A percentile compares a stretch with the other conserved stretches of the same genome.
Evolutionary conservation across 176 grass and related monocot species (phyloP).

Genomic region (Carex myosuroides): DNA sequence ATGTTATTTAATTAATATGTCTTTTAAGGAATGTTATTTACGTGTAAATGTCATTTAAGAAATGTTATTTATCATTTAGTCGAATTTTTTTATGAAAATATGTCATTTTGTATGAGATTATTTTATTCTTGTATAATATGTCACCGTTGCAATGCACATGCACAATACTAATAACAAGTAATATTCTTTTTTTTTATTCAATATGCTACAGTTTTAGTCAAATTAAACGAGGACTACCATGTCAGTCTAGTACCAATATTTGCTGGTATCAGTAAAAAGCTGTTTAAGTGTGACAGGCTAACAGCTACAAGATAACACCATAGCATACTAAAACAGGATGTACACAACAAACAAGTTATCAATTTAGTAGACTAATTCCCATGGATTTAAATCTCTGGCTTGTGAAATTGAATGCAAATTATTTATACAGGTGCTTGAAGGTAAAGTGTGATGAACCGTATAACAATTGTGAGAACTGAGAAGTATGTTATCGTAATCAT

Average conservation of each 20-base stretch:
- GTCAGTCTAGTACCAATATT: not conserved
- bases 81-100: too few species aligned
- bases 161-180: not conserved
- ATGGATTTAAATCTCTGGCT: not conserved
- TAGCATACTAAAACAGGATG: not conserved
- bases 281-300: not conserved
- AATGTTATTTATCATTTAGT: too few species aligned
- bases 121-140: too few species aligned
- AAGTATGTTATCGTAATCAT: not conserved
- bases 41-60: too few species aligned
- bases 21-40: too few species aligned
- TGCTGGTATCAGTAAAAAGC: not conserved
- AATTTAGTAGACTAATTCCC: not conserved
- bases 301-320: not conserved
- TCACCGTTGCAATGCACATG: too few species aligned
- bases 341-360: not conserved
- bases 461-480: not conserved
- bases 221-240: not conserved
- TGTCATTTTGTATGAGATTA: too few species aligned
- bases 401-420: slow-evolving; percentile 7
- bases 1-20: too few species aligned
- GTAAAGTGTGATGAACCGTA: not conserved
- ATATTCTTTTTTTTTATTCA: not conserved
- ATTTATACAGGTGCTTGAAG: not conserved
- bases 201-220: not conserved